Percentiles rank a stretch among this genome's conserved stretches.
Conservation (phyloP, 768 basidiomycete species). For the Lyophyllum semitale region DNA sequence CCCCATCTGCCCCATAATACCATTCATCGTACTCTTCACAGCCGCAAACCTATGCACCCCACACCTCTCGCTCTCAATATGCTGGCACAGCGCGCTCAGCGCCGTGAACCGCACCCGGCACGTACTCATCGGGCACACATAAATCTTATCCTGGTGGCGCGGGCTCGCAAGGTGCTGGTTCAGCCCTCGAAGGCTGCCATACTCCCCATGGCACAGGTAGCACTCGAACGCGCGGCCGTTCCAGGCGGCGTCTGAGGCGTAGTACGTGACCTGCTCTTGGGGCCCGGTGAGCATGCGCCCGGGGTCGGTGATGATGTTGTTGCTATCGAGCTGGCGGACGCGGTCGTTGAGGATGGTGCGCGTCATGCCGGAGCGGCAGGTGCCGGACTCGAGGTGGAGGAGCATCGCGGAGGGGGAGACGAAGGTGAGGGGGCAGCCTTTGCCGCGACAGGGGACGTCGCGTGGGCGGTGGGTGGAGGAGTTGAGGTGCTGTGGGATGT, state of each 20-base stretch:
- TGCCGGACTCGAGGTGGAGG: conserved; percentile 64
- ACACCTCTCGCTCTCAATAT: conserved; percentile 66
- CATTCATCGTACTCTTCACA: conserved; percentile 40
- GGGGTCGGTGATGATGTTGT: conserved; percentile 57
- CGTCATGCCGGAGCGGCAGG: conserved; percentile 51
- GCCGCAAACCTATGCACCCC: conserved; percentile 50
- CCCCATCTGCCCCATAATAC: conserved; percentile 28
- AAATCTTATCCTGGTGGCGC: conserved; percentile 51
- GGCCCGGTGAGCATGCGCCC: conserved; percentile 45
- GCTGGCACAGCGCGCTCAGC: conserved; percentile 62
- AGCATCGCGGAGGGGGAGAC: conserved; percentile 55
- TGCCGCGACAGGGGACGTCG: conserved; percentile 35
- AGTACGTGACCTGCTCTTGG: conserved; percentile 23
- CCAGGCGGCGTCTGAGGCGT: conserved; percentile 38
- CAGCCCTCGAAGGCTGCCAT: conserved; percentile 41
- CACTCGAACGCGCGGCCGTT: conserved; percentile 60
- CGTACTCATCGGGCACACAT: conserved; percentile 50
- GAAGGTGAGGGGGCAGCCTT: conserved; percentile 48
- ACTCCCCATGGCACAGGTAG: conserved; percentile 55
- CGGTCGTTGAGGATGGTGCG: conserved; percentile 41
- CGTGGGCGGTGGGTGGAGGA: conserved; percentile 52
- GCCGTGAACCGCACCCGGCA: conserved; percentile 48
- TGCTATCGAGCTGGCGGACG: conserved; percentile 44
- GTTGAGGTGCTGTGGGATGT: conserved; percentile 42
- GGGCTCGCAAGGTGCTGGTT: conserved; percentile 71